Conservation (phyloP, 2,329 filamentous ascomycete genomes). For the Fusarium fujikuroi region DNA sequence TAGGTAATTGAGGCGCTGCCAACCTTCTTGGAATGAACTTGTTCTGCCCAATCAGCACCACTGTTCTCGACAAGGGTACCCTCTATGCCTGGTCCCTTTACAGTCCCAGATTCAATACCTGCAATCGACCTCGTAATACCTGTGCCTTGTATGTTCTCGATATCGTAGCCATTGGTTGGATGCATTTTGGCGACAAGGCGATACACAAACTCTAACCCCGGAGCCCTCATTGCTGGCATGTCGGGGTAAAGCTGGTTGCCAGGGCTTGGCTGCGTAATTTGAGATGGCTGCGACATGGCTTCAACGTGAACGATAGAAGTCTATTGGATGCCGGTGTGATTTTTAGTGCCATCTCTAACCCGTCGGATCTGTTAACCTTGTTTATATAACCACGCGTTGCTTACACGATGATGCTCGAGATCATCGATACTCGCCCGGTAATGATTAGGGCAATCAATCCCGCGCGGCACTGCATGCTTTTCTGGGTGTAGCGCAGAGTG, state of each 20-base stretch:
- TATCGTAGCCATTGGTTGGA: neutral
- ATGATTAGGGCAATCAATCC: neutral
- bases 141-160: neutral
- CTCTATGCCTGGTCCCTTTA: neutral
- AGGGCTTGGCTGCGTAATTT: neutral
- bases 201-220: neutral
- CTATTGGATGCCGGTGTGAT: neutral
- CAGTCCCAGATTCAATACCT: neutral
- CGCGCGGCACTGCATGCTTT: neutral
- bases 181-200: neutral
- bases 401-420: neutral
- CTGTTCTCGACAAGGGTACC: neutral
- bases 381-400: neutral
- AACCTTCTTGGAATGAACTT: neutral
- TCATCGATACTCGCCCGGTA: neutral
- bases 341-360: neutral
- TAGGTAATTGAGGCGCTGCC: accelerated
- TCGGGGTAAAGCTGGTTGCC: neutral
- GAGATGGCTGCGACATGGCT: neutral
- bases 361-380: neutral
- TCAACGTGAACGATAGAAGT: neutral
- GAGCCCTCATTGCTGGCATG: neutral
- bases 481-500: neutral
- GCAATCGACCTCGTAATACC: neutral
- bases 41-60: neutral